phyloP scores from a whole-genome alignment of 2,329 filamentous ascomycete species.

The Coniochaeta pulveracea region DNA sequence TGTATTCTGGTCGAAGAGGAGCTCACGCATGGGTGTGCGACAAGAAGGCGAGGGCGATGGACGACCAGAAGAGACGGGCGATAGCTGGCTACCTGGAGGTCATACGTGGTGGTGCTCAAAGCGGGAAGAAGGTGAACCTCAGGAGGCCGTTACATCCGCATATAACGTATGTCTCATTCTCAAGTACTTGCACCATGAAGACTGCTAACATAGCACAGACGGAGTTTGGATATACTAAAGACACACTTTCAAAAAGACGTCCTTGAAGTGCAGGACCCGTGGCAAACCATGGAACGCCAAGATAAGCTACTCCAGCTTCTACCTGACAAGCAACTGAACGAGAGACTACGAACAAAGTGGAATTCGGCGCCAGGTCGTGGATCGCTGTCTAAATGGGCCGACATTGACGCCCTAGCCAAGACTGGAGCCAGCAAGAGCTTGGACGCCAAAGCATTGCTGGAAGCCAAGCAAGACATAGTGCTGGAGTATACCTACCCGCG shows the following conservation, averaged over 20 bases:
- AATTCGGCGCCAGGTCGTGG: conserved; percentile 66
- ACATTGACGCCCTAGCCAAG: conserved; percentile 80
- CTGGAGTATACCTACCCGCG: conserved; percentile 97
- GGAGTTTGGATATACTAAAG: conserved; percentile 77
- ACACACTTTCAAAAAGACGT: conserved; percentile 77
- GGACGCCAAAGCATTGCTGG: conserved; percentile 62
- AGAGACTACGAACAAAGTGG: conserved; percentile 83
- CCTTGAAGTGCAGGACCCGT: conserved; percentile 77
- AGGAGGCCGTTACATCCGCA: conserved; percentile 84
- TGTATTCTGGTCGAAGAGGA: conserved; percentile 93
- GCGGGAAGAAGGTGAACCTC: conserved; percentile 77
- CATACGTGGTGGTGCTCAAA: conserved; percentile 74
- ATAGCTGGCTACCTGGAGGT: conserved; percentile 87
- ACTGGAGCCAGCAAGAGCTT: conserved; percentile 60
- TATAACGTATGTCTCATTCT: conserved; percentile 46
- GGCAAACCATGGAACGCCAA: conserved; percentile 56
- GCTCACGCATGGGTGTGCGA: conserved; percentile 98
- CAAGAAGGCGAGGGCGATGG: conserved; percentile 69
- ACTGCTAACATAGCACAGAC: conserved; percentile 30
- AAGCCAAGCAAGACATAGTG: conserved; percentile 92
- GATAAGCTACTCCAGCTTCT: conserved; percentile 75
- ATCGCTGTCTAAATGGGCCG: conserved; percentile 79
- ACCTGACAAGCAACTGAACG: conserved; percentile 66
- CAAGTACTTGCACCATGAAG: not conserved
- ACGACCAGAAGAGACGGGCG: conserved; percentile 74